Evolutionary conservation across 805 yeast genomes (phyloP), one percentile per base, ranked within the genome.

Genomic region (Metahyphopichia silvanorum): DNA sequence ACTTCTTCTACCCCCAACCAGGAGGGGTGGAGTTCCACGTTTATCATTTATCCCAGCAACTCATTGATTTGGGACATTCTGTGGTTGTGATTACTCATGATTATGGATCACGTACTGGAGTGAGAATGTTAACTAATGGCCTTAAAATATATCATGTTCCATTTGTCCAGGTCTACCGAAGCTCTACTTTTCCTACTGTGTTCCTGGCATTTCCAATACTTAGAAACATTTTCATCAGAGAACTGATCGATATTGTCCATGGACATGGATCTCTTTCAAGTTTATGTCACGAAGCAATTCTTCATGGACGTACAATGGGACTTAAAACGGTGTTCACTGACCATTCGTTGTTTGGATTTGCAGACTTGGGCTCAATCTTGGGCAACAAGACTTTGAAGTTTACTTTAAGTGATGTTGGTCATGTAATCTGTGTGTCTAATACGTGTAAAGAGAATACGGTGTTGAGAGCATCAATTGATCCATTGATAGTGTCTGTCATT

Each of bases 1-100:
- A 93, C 60, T 93, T 88, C 68, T 93, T 93, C 75, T 93, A 85
- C 60, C 99, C 99, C 8, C 98, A 93, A 54, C 83, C 97, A 0
- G 99, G 99, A 3, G 99, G 99, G 7, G 95, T 93, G 2, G 99
- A 93, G 56, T 79, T 91, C 40, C 98, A 93, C 54, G 85, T 91
- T 12, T 87, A 86, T 56, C 98, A 93, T 55, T 60, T 93, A 16
- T 81, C 98, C 0, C 94, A 87, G 56, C 77, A 82, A 49, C 73
- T 89, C 34, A 81, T 86, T 7, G 76, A 75, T 14, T 59, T 80
- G 24, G 97, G 96, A 6, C 96, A 89, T 51, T 76, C 85, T 4
- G 97, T 91, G 8, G 62, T 89, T 5, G 76, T 93, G 16, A 73
- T 93, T 20, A 88, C 98, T 7, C 99, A 93, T 57, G 80, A 87